phyloP scores from a whole-genome alignment of 371 early-diverging fungal species.

The Phascolomyces articulosus region DNA sequence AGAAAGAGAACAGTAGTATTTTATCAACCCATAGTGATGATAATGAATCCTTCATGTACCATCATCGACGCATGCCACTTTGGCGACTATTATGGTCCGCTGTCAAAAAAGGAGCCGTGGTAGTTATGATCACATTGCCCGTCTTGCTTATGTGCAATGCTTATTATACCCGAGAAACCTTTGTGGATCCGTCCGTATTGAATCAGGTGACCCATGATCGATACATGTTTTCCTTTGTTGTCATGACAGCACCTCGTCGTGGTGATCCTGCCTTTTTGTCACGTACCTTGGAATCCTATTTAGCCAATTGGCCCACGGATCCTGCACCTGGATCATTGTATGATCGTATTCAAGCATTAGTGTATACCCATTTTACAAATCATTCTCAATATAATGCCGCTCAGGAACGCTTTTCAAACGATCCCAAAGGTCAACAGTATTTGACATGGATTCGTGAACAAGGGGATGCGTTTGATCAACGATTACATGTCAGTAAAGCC shows the following conservation, averaged over 20 bases:
- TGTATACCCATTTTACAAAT: slow-evolving; percentile 65
- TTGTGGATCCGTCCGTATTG: slow-evolving; percentile 36
- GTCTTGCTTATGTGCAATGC: slow-evolving; percentile 45
- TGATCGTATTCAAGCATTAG: slow-evolving; percentile 52
- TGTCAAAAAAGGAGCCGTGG: slow-evolving; percentile 29
- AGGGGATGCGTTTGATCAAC: slow-evolving; percentile 55
- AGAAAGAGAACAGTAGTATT: neutral
- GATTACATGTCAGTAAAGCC: slow-evolving; percentile 61
- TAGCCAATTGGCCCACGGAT: slow-evolving; percentile 48
- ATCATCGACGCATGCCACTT: slow-evolving; percentile 38
- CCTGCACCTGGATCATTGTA: slow-evolving; percentile 53
- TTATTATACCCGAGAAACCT: slow-evolving; percentile 36
- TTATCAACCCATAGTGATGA: no score
- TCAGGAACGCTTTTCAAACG: slow-evolving; percentile 35
- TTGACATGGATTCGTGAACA: slow-evolving; percentile 57
- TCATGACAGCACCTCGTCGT: slow-evolving; percentile 67
- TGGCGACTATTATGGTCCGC: slow-evolving; percentile 44
- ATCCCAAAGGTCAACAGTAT: slow-evolving; percentile 54
- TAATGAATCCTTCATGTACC: slow-evolving; percentile 15
- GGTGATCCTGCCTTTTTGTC: slow-evolving; percentile 56
- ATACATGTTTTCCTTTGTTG: slow-evolving; percentile 56
- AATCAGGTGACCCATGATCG: slow-evolving; percentile 41
- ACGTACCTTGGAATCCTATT: slow-evolving; percentile 57
- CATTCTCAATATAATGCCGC: slow-evolving; percentile 56
- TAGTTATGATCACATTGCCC: slow-evolving; percentile 34